Evolutionary conservation across 768 basidiomycete species (phyloP), one percentile per base, ranked within the genome.

Genomic region (Austroboletus eburneus): DNA sequence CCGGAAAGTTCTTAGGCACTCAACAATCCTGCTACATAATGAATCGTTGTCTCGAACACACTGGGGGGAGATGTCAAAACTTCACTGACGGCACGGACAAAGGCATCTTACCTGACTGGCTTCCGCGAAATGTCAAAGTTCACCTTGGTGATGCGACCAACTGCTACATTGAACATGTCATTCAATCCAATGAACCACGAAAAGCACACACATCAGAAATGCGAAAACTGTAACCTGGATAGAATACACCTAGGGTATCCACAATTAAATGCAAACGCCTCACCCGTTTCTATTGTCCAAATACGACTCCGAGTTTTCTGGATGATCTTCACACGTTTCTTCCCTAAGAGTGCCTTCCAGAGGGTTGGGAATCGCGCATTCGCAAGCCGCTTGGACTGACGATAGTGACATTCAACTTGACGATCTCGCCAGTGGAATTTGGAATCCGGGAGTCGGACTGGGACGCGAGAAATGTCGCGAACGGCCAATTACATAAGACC

Each of bases 21-120:
- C 34, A 89, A 57, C 9, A 86, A 66, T 2, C 84, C 84, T 7
- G 76, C 87, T 3, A 89, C 57, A 42, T 80, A 83, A 35, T 87
- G 83, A 54, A 89, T 89, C 0, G 81, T 85, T 1, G 83, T 84
- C 64, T 89, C 87, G 55, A 89, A 88, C 4, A 88, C 1, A 35
- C 63, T 64, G 23, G 6, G 1, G 23, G 14, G 21, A 6, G 5
- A 5, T 9, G 16, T 51, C 27, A 50, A 41, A 10, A 23, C 17
- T 9, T 2, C 13, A 3, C 17, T 40, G 18, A 14, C 29, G n/a
- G 20, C 7, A 41, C 21, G 27, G n/a, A 29, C 17, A 37, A 9
- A 9, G 23, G 18, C 20, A 5, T 33, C 21, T 42, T 54, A 77
- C 77, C 68, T 77, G 51, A 77, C 75, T 1, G 72, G 16, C 1